These are phyloP conservation scores for Kazachstania sp. DNA, from an alignment of 1,139 yeast genomes.

Conservation along the genomic window DNA sequence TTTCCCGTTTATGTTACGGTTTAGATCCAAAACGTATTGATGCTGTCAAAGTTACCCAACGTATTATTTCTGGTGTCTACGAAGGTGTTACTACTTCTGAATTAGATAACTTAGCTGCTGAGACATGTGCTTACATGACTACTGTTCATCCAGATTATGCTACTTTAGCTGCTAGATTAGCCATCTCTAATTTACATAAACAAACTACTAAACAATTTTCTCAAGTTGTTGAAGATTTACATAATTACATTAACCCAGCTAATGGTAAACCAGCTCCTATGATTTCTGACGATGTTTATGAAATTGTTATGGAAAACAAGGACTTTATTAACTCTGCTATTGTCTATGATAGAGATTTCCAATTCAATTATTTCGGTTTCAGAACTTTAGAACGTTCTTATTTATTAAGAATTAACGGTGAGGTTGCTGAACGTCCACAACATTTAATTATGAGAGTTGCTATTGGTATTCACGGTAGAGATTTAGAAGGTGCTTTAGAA, in stretches of 20 bases:
- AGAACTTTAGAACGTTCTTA: conserved; percentile 82
- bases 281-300: conserved; percentile 65
- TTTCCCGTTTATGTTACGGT: conserved; percentile 67
- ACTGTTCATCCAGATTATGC: conserved; percentile 97
- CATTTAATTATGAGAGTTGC: conserved; percentile 86
- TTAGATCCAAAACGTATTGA: conserved; percentile 77
- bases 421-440: conserved; percentile 85
- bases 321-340: conserved; percentile 75
- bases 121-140: conserved; percentile 97
- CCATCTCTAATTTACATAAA: conserved; percentile 90
- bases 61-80: conserved; percentile 82
- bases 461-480: conserved; percentile 74
- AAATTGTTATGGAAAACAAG: conserved; percentile 52
- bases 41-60: conserved; percentile 81
- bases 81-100: conserved; percentile 96
- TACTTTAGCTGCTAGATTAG: conserved; percentile 90
- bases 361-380: conserved; percentile 78
- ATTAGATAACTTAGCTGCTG: conserved; percentile 93
- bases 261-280: conserved; percentile 66
- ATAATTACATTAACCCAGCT: conserved; percentile 64
- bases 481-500: conserved; percentile 63
- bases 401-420: conserved; percentile 58
- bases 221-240: conserved; percentile 62
- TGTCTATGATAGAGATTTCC: conserved; percentile 75
- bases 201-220: conserved; percentile 89